Evolutionary conservation across 352 stramenopile genomes (phyloP), one percentile per base, ranked within the genome.

Genomic region (Globisporangium okanoganense): DNA sequence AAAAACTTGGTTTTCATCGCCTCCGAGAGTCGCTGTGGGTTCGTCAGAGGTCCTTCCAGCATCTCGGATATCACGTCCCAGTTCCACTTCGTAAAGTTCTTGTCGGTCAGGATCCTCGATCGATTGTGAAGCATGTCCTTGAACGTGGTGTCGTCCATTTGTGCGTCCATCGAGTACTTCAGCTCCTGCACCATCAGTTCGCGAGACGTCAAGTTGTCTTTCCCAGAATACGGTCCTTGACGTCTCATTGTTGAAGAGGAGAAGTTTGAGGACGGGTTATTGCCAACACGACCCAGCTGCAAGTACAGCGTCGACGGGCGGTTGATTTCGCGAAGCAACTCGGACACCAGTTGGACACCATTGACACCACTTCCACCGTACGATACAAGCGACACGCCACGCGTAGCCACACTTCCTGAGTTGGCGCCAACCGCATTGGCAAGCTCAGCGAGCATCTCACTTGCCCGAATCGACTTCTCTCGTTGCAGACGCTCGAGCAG

Each of bases 1-100:
- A 96, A 95, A 60, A 96, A 96, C 68, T 96, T 96, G n/a, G 88
- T 96, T 67, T 94, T 95, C 84, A 96, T 95, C 3, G 88, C 87
- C 63, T 96, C 88, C 0, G 86, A 95, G 1, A 95, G 75, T 6
- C 88, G 78, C 53, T 92, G 82, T 0, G 85, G 87, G 61, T 96
- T 95, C 6, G 87, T 93, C 14, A 96, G 66, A 20, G 87, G 81
- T 1, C 88, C 88, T 69, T 95, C 87, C 0, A 96, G 69, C 66
- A 96, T 75, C 58, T 96, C 87, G 1, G 87, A 89, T 62, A 96
- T 95, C 58, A 96, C 90, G 55, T 95, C 85, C 88, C 88, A 96
- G 63, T 96, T 94, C 88, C 88, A 96, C 57, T 93, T 93, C 48
- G 81, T 94, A 68, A 90, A 96, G 58, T 96, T 94, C 56, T 96